Conservation (phyloP, 768 basidiomycete genomes). For the Cyathus striatus region DNA sequence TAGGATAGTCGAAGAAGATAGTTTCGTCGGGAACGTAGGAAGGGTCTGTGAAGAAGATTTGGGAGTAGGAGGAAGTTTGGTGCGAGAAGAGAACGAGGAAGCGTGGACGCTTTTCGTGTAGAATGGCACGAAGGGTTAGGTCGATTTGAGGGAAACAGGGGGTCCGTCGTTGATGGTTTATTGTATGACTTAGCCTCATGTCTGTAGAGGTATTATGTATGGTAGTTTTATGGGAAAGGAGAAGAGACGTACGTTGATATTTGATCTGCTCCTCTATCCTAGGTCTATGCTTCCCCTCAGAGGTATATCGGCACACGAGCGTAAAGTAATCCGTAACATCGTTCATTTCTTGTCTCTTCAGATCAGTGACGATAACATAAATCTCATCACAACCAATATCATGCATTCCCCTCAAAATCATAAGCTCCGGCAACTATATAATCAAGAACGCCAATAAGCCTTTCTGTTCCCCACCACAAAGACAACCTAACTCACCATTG, state of each 20-base stretch:
- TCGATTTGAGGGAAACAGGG: conserved; percentile 84
- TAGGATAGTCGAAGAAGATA: conserved; percentile 74
- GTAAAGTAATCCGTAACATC: conserved; percentile 77
- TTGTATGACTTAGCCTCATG: conserved; percentile 63
- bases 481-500: conserved; percentile 48
- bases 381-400: conserved; percentile 76
- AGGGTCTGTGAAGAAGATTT: conserved; percentile 73
- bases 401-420: conserved; percentile 78
- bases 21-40: conserved; percentile 68
- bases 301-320: conserved; percentile 61
- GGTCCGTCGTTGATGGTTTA: conserved; percentile 64
- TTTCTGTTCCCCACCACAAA: not conserved
- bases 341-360: conserved; percentile 79
- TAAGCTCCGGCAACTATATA: conserved; percentile 76
- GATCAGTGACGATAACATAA: conserved; percentile 73
- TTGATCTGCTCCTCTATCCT: conserved; percentile 65
- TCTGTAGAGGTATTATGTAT: conserved; percentile 23
- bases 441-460: not conserved
- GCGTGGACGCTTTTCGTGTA: conserved; percentile 71
- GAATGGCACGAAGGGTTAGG: conserved; percentile 68
- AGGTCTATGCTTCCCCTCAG: conserved; percentile 58
- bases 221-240: conserved; percentile 4
- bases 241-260: conserved; percentile 54
- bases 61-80: conserved; percentile 76
- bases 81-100: conserved; percentile 78